Base-by-base conservation (phyloP, 2,329 filamentous ascomycete genomes). In the Lachnum nothofagi region DNA sequence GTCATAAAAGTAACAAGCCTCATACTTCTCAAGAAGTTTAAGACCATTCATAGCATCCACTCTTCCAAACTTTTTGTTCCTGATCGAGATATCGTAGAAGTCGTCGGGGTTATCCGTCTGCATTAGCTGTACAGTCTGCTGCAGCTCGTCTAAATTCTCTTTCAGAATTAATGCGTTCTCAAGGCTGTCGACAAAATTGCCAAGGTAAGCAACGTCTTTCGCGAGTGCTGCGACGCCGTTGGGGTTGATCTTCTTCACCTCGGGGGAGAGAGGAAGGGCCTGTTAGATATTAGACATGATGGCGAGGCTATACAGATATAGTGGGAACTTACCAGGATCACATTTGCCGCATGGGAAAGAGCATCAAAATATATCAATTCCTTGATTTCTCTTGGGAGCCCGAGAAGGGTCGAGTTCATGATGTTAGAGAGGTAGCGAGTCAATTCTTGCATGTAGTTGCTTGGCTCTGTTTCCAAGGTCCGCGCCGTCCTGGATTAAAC, bases 351-450 rank as follows among this genome's bases (percentile, higher is more conserved):
- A 67, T 98, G 93, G 47, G 84, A 90, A 29, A 98, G 78, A 0
- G 93, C 93, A 65, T 97, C 93, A 64, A 95, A 96, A 71, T 98
- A 97, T 60, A 98, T 95, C 48, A 96, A 82, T 66, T 95, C 90
- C 66, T 97, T 97, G 68, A 98, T 96, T 62, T 95, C 88, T 24
- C 89, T 83, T 0, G 94, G 93, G n/a, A 98, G 73, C 1, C 91
- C 91, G 2, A 98, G 78, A 4, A 98, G 77, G 0, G 94, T 95
- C 1, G 88, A 93, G 64, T 85, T 91, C 90, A 97, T 97, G 65
- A 96, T 97, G 65, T 95, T 95, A 24, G 86, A 88, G 17, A 98
- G 75, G 65, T 97, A 98, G 10, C 85, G 81, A 0, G 91, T 98
- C 53, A 98, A 73, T 4, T 93, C 95, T 65, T 93, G 86, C 82